Base-by-base conservation (phyloP, 805 yeast species). In the Metschnikowia peoriensis region DNA sequence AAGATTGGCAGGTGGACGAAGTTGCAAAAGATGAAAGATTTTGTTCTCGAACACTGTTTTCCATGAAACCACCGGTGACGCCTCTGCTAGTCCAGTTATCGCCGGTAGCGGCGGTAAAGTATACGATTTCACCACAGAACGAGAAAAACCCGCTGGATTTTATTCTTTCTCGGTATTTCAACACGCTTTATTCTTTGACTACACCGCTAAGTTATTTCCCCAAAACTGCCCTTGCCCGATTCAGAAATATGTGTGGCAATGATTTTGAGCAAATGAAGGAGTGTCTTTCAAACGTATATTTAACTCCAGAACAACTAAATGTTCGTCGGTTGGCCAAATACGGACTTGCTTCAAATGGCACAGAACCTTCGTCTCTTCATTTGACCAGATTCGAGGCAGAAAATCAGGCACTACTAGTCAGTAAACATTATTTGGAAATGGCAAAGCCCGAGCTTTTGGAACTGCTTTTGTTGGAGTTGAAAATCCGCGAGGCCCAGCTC, bases 401-500 rank as follows among this genome's bases (percentile, higher is more conserved):
- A 10, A 57, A 61, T 42, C 66, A 70, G 47, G 53, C 57, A 32
- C 55, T 54, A 1, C 69, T 68, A 46, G 44, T 44, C 27, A 41
- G 47, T 37, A 55, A 51, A n/a, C 43, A 57, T 28, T 40, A 41
- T 7, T 37, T 8, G 11, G 47, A 50, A 29, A n/a, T 16, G 7
- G 17, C 16, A 28, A 51, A 38, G 29, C 60, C 57, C 7, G 67
- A 67, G 28, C 57, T 61, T 8, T 40, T 68, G 1, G 60, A 59
- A 1, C 70, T 66, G 14, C 53, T 78, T 1, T 60, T 71, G 2
- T 62, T 69, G 38, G 72, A 75, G 38, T 66, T 82, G 52, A 83
- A 82, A 55, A 69, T 79, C 2, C 66, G 86, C 37, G 87, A 83
- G 56, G 78, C 84, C 1, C 85, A 82, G 55, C 61, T 83, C 34